Conservation (phyloP, 106 monocot genomes). For the Vanilla planifolia region DNA sequence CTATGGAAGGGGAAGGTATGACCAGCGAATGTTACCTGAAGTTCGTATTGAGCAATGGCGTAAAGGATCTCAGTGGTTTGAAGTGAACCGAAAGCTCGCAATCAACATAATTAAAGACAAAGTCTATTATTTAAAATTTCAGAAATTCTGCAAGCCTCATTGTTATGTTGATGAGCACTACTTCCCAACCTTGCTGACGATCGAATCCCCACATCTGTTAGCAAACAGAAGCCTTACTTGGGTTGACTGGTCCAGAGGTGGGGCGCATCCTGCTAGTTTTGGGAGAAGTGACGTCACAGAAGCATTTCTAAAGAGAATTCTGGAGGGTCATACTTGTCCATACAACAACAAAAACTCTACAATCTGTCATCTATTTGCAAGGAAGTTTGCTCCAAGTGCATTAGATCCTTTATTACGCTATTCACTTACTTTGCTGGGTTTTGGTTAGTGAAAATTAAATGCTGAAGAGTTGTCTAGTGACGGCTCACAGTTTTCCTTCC, state of each 20-base stretch:
- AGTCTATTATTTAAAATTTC: constrained; percentile 13
- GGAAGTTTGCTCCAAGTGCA: constrained; percentile 21
- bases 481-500: too few species aligned
- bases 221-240: constrained; percentile 16
- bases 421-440: constrained; percentile 9
- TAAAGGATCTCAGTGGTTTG: constrained; percentile 22
- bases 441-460: constrained; percentile 5
- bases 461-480: too few species aligned
- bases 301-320: constrained; percentile 5
- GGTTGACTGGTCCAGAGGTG: constrained; percentile 22
- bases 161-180: constrained; percentile 23
- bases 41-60: constrained; percentile 14
- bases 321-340: not conserved
- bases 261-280: constrained; percentile 17
- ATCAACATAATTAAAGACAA: constrained; percentile 4
- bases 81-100: constrained; percentile 8
- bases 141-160: constrained; percentile 11
- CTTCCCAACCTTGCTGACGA: constrained; percentile 17
- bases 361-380: constrained; percentile 13
- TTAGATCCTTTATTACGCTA: constrained; percentile 11
- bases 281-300: constrained; percentile 7
- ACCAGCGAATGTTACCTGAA: constrained; percentile 14
- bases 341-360: constrained; percentile 7
- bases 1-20: constrained; percentile 17
- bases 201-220: constrained; percentile 7